Base-by-base conservation (phyloP, 371 early-diverging fungal genomes). In the Rozella allomycis region DNA sequence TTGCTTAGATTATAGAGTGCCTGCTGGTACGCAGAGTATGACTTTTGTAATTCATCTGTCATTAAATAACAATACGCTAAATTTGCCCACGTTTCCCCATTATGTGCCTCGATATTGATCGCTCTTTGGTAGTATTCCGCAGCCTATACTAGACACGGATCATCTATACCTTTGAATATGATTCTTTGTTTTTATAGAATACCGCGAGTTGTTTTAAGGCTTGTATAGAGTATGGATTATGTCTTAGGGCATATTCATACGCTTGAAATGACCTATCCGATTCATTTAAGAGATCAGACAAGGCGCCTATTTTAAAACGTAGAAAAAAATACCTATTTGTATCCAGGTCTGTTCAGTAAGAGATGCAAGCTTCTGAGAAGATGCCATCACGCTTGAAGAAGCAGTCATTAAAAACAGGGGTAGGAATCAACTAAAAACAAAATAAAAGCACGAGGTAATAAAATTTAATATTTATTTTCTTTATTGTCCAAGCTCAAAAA, bases 11-110 rank as follows among this genome's bases (percentile, higher is more conserved):
- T 72, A 46, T 78, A 71, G 9, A 91, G 57, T 3, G 93, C 93
- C 46, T 83, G 78, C 55, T 88, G 88, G 36, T 88, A 91, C 8
- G 87, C 81, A 25, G 66, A 62, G 45, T 82, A 87, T 1, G 94
- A 87, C 45, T 81, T 74, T 37, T 78, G 81, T 25, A 90, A 58
- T 33, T 88, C 78, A 44, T 84, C 87, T 62, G 74, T 66, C 84
- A 82, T 78, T 32, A 88, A 55, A 49, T 81, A 82, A 50, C 84
- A 84, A 50, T 87, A 83, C 13, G 84, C 86, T 18, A 87, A 58
- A 4, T 79, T 75, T 9, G 79, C 84, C 87, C 87, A 86, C 17
- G 76, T 71, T 34, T 87, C 84, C 13, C 88, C 90, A 45, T 81
- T 81, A 25, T 49, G 52, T 21, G 58, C 60, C 39, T 86, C 75